Base-by-base conservation (phyloP, 2,329 filamentous ascomycete genomes). In the Corniculantispora saksenae region DNA sequence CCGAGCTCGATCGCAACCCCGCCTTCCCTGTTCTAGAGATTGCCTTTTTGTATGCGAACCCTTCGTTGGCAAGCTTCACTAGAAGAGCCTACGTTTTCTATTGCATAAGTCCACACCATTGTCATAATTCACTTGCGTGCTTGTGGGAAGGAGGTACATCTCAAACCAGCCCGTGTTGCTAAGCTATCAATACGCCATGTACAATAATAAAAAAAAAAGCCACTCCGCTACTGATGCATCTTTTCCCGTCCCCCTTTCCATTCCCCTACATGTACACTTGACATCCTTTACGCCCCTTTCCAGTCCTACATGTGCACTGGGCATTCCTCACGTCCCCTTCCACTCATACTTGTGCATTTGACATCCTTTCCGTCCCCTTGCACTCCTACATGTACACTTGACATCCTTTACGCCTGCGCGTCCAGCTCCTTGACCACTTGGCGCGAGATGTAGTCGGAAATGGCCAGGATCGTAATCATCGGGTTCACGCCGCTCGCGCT, bases 401-500 rank as follows among this genome's bases (percentile, higher is more conserved):
- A 32, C 5, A 32, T 9, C 25, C 23, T 43, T 23, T 21, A 8
- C 10, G 17, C 15, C 45, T 23, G 43, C 29, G 32, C 23, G 10
- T 29, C 69, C 64, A 77, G 64, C 35, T 86, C 85, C 72, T 75
- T 77, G n/a, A 77, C 80, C 53, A 91, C 74, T 0, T 83, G 82
- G 70, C 83, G 79, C 3, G 86, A 86, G 67, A 91, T 89, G 78
- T 85, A 86, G 72, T 91, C 86, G 57, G 87, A 82, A 70, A 91
- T 84, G 1, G 86, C 86, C 91, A 94, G 92, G 65, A 81, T 84
- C 15, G 91, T 93, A 51, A 93, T 81, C 91, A 94, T 94, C 15
- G 91, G 91, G 74, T 94, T 94, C 35, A 93, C 91, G 1, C 91
- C 91, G 73, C 87, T 92, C 13, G 91, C 90, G 64, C 85, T 89